Conservation (phyloP, 1,139 yeast species). For the Candida tetrigidarum region DNA sequence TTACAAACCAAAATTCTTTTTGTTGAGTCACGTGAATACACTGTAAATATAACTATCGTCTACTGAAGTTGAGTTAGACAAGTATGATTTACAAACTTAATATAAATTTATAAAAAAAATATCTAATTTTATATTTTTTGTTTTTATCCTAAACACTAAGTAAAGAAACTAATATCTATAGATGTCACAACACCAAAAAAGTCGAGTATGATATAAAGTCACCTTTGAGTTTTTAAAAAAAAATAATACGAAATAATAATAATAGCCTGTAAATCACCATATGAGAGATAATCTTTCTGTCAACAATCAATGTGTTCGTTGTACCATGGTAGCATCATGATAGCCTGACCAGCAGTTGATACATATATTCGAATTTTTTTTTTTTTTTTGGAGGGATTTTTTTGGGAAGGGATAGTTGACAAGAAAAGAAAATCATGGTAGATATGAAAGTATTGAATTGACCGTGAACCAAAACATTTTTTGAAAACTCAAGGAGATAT, state of each 20-base stretch:
- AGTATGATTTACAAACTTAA: too few species aligned
- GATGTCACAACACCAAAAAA: neutral
- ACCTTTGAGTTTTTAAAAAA: neutral
- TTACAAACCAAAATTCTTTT: too few species aligned
- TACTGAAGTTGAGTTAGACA: too few species aligned
- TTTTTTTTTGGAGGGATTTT: neutral
- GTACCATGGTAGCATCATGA: conserved; percentile 7
- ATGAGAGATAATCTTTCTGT: neutral
- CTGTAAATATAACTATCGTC: too few species aligned
- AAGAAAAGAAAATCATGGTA: neutral
- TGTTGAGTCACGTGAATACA: too few species aligned
- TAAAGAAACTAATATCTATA: neutral
- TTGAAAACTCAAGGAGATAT: neutral
- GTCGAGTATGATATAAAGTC: conserved; percentile 1
- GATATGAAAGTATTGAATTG: neutral
- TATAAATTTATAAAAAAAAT: neutral
- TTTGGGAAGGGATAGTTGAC: neutral
- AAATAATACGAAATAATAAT: neutral
- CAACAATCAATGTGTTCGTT: neutral
- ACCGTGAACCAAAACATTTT: conserved; percentile 3
- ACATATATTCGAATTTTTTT: neutral
- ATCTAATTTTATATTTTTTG: neutral
- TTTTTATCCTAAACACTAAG: neutral
- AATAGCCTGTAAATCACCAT: conserved; percentile 7
- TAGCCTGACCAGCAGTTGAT: conserved; percentile 11